Evolutionary conservation across 176 grass and related monocot genomes (phyloP), one percentile per base, ranked within the genome.

Genomic region (Avena insularis): DNA sequence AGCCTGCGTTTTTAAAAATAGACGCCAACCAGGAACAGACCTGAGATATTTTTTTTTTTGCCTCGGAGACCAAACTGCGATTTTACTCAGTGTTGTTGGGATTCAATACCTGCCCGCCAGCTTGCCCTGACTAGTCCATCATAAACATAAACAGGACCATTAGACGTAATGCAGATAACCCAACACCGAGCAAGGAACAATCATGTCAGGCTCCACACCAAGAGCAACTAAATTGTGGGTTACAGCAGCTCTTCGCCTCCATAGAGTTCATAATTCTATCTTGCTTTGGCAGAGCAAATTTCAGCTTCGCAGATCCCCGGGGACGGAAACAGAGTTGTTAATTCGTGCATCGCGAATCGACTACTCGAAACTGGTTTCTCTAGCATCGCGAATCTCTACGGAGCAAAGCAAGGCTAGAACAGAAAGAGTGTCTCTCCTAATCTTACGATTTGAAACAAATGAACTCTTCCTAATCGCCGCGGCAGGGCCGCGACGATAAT

Each of bases 401-500:
- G 63, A 10, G 29, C 25, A 67, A 35, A 35, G 9, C 12, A 33
- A 33, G 27, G 29, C 64, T 35, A 67, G 64, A 67, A 35, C 47
- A 48, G 64, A 67, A 64, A 43, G 61, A 14, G 64, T 35, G 8
- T 67, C 64, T 35, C 63, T 33, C 27, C 71, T 48, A 68, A 68
- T 48, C 47, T 48, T 48, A 48, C 47, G 8, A 48, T 48, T 48
- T 9, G 47, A 48, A 11, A 9, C 47, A 48, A 48, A 48, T 7
- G 38, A 48, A 48, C 4, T 17, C 5, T 31, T 64, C 55, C 43
- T 62, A 84, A 75, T 49, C 72, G 68, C 57, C 54, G 12, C 54
- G 12, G 71, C 73, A 72, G 83, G 77, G 13, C 35, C 23, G 56
- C 46, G 40, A 85, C 45, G 68, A 80, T 85, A 89, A 80, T 80